Percentiles rank a stretch among this genome's conserved stretches.
Evolutionary conservation across 1,284 basidiomycete genomes (phyloP).

Genomic region (Puccinia coronata): DNA sequence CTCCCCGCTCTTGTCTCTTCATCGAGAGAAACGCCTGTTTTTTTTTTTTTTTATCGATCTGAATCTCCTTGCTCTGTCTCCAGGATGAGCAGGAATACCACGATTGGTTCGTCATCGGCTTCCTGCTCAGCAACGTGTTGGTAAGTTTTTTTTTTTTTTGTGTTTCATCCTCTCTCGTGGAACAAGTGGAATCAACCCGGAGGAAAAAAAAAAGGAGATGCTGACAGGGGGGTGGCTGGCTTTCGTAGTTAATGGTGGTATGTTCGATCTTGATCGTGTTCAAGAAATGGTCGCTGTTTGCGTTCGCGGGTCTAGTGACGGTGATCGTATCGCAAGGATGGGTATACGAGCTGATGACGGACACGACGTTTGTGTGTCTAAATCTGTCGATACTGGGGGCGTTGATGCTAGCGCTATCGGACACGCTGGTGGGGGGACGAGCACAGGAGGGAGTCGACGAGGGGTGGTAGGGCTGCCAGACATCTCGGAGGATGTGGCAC

Average conservation of each 20-base stretch:
- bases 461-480: constrained; percentile 11
- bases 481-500: constrained; percentile 3
- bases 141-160: background rate
- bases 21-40: background rate
- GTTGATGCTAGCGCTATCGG: constrained; percentile 32
- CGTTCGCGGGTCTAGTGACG: background rate
- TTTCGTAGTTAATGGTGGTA: constrained; percentile 17
- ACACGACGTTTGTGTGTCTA: constrained; percentile 31
- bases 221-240: background rate
- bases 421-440: background rate
- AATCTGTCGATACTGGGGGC: constrained; percentile 34
- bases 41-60: background rate
- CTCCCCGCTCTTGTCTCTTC: background rate
- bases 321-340: constrained; percentile 29
- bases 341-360: constrained; percentile 36
- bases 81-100: constrained; percentile 23
- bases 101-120: constrained; percentile 6
- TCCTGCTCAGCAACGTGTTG: constrained; percentile 2
- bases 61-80: background rate
- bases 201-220: too few species aligned
- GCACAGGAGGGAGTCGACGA: background rate
- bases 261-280: constrained; percentile 41
- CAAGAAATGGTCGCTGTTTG: constrained; percentile 28
- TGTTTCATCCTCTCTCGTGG: background rate
- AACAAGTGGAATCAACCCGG: too few species aligned